These are phyloP conservation scores for Zygosaccharomyces bailii DNA, from an alignment of 805 yeast genomes.

Conservation along the genomic window DNA sequence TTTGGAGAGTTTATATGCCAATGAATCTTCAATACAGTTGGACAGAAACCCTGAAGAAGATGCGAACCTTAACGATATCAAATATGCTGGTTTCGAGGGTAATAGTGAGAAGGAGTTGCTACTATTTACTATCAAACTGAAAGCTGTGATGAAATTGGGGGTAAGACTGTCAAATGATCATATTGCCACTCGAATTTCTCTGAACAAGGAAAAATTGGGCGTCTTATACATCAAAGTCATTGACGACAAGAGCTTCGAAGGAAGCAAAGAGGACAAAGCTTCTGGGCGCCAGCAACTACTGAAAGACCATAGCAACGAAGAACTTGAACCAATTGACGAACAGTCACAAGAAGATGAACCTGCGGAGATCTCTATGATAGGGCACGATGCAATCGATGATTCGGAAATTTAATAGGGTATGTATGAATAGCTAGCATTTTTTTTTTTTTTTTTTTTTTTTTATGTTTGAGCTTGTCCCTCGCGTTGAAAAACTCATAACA, in stretches of 20 bases:
- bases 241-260: slow-evolving; percentile 25
- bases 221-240: slow-evolving; percentile 23
- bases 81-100: slow-evolving; percentile 8
- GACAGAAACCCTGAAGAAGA: slow-evolving; percentile 30
- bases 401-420: slow-evolving; percentile 14
- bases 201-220: slow-evolving; percentile 31
- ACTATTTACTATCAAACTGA: slow-evolving; percentile 31
- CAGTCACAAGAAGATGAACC: slow-evolving; percentile 15
- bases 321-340: slow-evolving; percentile 12
- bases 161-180: slow-evolving; percentile 13
- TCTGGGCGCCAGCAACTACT: neutral
- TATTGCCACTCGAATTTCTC: slow-evolving; percentile 18
- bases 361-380: slow-evolving; percentile 12
- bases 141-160: slow-evolving; percentile 26
- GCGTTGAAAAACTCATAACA: neutral
- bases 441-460: neutral
- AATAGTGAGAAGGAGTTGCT: slow-evolving; percentile 26
- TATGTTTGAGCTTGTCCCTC: neutral
- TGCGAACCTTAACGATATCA: slow-evolving; percentile 24
- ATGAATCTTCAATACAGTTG: slow-evolving; percentile 18
- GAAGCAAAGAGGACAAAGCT: slow-evolving; percentile 10
- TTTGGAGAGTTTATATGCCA: slow-evolving; percentile 29
- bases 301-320: neutral
- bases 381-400: slow-evolving; percentile 15
- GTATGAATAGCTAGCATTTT: slow-evolving; percentile 3